Evolutionary conservation across 371 early-diverging fungal genomes (phyloP).

Genomic region (Massospora cicadina): DNA sequence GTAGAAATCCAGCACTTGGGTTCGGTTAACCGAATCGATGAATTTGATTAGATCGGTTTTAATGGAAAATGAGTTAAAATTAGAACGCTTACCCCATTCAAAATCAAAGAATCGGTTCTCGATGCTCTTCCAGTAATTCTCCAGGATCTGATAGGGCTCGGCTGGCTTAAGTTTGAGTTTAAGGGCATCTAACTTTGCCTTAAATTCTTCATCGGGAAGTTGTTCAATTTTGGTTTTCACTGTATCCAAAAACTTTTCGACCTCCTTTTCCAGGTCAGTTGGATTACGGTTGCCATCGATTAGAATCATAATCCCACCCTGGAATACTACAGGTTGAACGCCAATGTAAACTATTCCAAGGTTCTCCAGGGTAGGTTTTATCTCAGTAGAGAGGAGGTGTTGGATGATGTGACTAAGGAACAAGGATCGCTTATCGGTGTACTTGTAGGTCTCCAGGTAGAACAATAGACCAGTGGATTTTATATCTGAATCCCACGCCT

Average conservation of each 20-base stretch:
- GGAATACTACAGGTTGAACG: neutral
- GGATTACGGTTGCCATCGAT: neutral
- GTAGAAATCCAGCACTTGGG: neutral
- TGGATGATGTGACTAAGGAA: neutral
- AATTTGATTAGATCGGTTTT: neutral
- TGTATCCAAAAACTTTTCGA: neutral
- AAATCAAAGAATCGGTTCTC: neutral
- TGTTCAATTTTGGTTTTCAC: neutral
- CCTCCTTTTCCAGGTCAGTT: neutral
- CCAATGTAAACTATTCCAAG: neutral
- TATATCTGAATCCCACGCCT: neutral
- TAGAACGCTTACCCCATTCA: neutral
- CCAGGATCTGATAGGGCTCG: neutral
- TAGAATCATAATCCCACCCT: neutral
- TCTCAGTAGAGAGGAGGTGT: neutral
- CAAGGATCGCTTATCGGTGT: neutral
- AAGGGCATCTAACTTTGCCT: neutral
- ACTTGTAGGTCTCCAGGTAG: neutral
- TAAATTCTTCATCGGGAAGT: neutral
- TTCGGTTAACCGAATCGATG: neutral
- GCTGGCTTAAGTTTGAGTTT: too few relatives aligned
- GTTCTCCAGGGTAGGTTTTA: neutral
- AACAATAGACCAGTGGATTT: neutral
- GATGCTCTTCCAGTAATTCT: neutral
- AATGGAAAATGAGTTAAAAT: neutral